Base-by-base conservation (phyloP, 805 yeast genomes). In the Candida odintsovae region DNA sequence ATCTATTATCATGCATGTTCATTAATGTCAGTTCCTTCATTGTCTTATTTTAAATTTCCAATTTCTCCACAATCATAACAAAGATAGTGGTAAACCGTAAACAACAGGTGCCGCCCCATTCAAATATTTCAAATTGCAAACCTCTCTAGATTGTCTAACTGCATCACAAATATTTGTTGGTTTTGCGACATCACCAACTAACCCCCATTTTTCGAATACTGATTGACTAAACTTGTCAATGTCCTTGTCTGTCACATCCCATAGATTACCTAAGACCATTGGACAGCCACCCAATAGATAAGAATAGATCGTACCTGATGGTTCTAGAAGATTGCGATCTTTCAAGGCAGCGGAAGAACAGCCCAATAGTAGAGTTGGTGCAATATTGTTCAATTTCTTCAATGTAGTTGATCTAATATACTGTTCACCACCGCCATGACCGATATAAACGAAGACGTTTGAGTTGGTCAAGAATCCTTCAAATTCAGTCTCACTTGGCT, bases 201-300 rank as follows among this genome's bases (percentile, higher is more conserved):
- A 60, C 0, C 94, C 94, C 83, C 94, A 83, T 50, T 72, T 69
- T 3, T 73, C 72, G 53, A 94, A 75, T 35, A 87, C 61, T 3
- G 76, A 68, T 10, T 73, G 49, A 21, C 88, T 83, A 55, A 90
- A 89, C 55, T 73, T 75, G 64, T 94, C 98, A 43, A 89, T 87
- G 62, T 94, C 99, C 54, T 86, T 90, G 64, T 94, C 98, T 0
- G 98, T 94, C 5, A 94, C 97, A 63, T 90, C 97, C 99, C 99
- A 94, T 47, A 94, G 65, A 57, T 88, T 89, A 0, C 88, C 97
- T 33, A 94, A 67, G 1, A 89, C 74, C 80, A 86, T 74, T 0
- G 96, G 94, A 41, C 88, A 78, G 0, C 96, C 95, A 20, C 90
- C 94, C 10, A 77, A 68, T 23, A 94, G 62, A 71, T 90, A 90